Percentiles rank a stretch among this genome's conserved stretches.
Conservation (phyloP, 1,139 yeast species). For the Pichia sp. region DNA sequence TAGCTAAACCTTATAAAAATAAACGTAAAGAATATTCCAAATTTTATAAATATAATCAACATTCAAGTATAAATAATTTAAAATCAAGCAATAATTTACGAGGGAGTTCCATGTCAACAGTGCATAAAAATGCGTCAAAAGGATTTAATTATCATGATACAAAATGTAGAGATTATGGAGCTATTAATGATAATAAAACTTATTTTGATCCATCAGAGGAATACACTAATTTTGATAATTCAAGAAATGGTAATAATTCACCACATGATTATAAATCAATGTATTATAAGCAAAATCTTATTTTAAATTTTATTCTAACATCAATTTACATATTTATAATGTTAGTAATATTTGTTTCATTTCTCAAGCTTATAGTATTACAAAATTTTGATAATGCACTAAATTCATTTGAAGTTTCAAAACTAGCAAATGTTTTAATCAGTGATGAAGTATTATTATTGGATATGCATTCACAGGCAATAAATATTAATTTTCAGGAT, state of each 20-base stretch:
- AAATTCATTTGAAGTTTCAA: conserved; percentile 51
- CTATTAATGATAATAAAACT: conserved; percentile 1
- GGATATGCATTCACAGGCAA: conserved; percentile 67
- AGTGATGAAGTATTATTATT: conserved; percentile 79
- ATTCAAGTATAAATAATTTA: not conserved
- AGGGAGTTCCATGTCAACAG: not conserved
- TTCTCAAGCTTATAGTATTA: conserved; percentile 21
- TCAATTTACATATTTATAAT: conserved; percentile 17
- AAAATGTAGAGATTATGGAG: conserved; percentile 6
- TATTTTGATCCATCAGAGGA: conserved; percentile 9
- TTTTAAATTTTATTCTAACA: conserved; percentile 17
- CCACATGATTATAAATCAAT: conserved; percentile 30
- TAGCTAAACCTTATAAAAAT: conserved; percentile 19
- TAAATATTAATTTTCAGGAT: conserved; percentile 77
- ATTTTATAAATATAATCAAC: not conserved
- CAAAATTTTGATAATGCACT: conserved; percentile 32
- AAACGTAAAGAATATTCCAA: not conserved
- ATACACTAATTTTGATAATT: conserved; percentile 15
- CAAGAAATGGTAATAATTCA: conserved; percentile 19
- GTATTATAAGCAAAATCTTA: conserved; percentile 22
- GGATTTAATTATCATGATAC: not conserved
- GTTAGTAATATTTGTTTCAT: conserved; percentile 11
- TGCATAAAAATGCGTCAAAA: not conserved
- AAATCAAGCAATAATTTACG: not conserved
- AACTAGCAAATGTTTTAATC: conserved; percentile 66